Percentiles rank a stretch among this genome's conserved stretches.
Conservation (phyloP, 2,329 filamentous ascomycete species). For the Ilyonectria sp. region DNA sequence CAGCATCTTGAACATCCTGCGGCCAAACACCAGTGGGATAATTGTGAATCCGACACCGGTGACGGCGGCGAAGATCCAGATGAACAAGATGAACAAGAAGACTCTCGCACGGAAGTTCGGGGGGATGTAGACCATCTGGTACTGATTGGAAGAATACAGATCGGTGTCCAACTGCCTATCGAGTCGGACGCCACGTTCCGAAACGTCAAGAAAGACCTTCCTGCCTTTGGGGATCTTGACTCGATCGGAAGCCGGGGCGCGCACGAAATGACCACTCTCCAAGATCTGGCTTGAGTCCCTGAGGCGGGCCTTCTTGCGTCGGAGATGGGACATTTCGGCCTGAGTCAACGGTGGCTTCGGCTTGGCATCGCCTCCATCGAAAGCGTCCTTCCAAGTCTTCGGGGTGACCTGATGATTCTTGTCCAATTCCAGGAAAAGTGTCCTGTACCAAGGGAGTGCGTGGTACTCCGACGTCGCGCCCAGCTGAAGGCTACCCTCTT, state of each 20-base stretch:
- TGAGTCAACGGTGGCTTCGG: constrained; percentile 55
- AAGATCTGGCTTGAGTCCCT: constrained; percentile 69
- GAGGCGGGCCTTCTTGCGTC: constrained; percentile 60
- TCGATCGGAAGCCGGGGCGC: constrained; percentile 94
- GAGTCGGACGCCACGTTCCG: constrained; percentile 75
- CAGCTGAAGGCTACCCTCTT: constrained; percentile 80
- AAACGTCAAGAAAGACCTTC: constrained; percentile 83
- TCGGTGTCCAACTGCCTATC: constrained; percentile 68
- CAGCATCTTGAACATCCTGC: constrained; percentile 80
- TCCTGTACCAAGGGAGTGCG: constrained; percentile 57
- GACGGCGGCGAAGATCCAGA: constrained; percentile 93
- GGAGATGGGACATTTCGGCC: constrained; percentile 55
- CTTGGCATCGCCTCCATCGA: constrained; percentile 64
- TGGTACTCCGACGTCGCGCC: constrained; percentile 50
- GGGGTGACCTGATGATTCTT: constrained; percentile 60
- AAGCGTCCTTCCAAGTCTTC: constrained; percentile 71
- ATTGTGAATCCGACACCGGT: constrained; percentile 91
- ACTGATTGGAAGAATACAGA: constrained; percentile 72
- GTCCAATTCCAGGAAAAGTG: constrained; percentile 64
- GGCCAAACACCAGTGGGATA: constrained; percentile 87
- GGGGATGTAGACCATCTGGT: constrained; percentile 84
- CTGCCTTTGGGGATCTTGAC: constrained; percentile 91
- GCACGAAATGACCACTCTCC: constrained; percentile 85
- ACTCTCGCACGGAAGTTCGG: constrained; percentile 87
- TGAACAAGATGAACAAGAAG: constrained; percentile 86